Percentiles rank a stretch among this genome's conserved stretches.
Conservation (phyloP, 495 filamentous ascomycete species). For the Penicillium verhagenii region DNA sequence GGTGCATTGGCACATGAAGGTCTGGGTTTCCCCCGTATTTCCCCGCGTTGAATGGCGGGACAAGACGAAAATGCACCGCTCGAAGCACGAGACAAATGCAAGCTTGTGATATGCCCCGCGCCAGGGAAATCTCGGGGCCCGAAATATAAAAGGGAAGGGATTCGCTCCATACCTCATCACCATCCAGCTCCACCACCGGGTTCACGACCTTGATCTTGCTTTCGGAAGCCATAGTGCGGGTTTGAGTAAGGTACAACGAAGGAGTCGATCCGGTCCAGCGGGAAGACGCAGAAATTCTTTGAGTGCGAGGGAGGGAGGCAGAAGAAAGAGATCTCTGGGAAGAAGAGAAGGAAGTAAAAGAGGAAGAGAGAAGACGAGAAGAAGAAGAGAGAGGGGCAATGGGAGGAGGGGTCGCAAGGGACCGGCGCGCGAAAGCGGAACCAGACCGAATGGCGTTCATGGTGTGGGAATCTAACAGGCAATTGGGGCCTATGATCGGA, state of each 20-base stretch:
- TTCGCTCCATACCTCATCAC: constrained; percentile 69
- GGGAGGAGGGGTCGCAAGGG: constrained; percentile 33
- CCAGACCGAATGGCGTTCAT: constrained; percentile 43
- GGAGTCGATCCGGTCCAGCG: constrained; percentile 36
- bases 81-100: constrained; percentile 17
- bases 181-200: constrained; percentile 94
- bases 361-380: constrained; percentile 27
- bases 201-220: constrained; percentile 96
- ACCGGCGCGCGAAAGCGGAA: constrained; percentile 45
- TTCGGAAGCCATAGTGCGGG: constrained; percentile 48
- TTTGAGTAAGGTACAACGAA: constrained; percentile 32
- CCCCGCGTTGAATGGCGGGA: constrained; percentile 29
- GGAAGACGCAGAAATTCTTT: constrained; percentile 29
- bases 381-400: constrained; percentile 35
- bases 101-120: constrained; percentile 23
- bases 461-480: constrained; percentile 5
- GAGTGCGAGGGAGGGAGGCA: constrained; percentile 27
- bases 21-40: constrained; percentile 28
- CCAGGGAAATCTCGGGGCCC: background rate
- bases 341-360: constrained; percentile 21
- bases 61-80: constrained; percentile 29
- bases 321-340: constrained; percentile 30
- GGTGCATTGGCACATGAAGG: constrained; percentile 14
- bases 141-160: constrained; percentile 9
- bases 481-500: constrained; percentile 6